Evolutionary conservation across 352 stramenopile species (phyloP).

Genomic region (Globisporangium ultimum): DNA sequence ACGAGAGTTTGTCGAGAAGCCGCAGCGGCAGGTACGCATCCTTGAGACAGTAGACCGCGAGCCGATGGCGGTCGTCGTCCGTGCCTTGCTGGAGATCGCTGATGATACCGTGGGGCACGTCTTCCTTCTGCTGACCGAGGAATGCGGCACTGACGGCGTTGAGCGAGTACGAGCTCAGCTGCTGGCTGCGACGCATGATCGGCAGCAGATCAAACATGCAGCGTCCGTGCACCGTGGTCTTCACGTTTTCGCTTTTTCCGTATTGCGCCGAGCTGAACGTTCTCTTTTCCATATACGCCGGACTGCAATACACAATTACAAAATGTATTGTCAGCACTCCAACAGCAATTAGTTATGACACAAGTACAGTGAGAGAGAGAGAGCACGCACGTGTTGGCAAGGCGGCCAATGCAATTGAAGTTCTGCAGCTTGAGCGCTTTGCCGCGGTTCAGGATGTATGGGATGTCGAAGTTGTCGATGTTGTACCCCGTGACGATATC

Average conservation of each 20-base stretch:
- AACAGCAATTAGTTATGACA: background rate
- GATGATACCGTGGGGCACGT: slow-evolving; percentile 99
- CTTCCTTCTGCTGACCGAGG: slow-evolving; percentile 98
- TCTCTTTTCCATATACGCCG: slow-evolving; percentile 94
- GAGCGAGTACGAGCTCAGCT: slow-evolving; percentile 98
- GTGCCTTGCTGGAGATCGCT: slow-evolving; percentile 91
- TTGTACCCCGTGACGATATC: slow-evolving; percentile 99
- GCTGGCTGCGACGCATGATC: slow-evolving; percentile 99
- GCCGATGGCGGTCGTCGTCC: slow-evolving; percentile 96
- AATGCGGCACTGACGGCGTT: slow-evolving; percentile 98
- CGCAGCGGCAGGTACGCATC: slow-evolving; percentile 96
- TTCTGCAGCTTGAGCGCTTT: slow-evolving; percentile 87
- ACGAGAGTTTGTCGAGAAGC: slow-evolving; percentile 98
- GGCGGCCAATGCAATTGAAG: slow-evolving; percentile 80
- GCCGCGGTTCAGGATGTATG: slow-evolving; percentile 98
- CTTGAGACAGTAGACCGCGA: slow-evolving; percentile 99
- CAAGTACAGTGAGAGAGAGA: background rate
- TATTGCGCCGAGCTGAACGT: slow-evolving; percentile 98
- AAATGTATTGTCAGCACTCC: too few relatives aligned
- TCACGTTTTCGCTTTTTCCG: slow-evolving; percentile 97
- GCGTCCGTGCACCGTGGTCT: slow-evolving; percentile 97
- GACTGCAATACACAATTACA: slow-evolving; percentile 12
- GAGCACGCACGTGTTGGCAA: slow-evolving; percentile 76
- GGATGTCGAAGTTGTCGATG: slow-evolving; percentile 99
- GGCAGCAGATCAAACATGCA: slow-evolving; percentile 99